Evolutionary conservation across 2,329 filamentous ascomycete species (phyloP), one percentile per base, ranked within the genome.

Genomic region (Hypoxylon sp.): DNA sequence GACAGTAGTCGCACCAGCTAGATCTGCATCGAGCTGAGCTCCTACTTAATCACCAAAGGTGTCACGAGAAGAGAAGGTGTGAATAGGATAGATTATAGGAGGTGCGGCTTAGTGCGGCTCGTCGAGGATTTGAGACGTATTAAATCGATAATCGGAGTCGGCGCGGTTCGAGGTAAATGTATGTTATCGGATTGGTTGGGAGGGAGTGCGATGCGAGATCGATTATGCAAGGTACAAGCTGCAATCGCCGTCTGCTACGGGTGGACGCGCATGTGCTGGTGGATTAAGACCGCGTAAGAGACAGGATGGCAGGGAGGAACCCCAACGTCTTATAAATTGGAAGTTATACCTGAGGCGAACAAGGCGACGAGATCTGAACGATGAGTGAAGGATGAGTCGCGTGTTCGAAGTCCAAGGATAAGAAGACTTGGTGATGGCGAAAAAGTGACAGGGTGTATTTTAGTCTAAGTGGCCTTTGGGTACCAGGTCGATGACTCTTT

Each of bases 161-260:
- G 63, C 60, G 60, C 57, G 63, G 61, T 44, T 67, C 57, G 63
- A 52, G 44, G 39, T 44, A 46, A 54, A 48, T 17, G 22, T 24
- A 31, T 39, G 61, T 26, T 55, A 61, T 63, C 57, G 63, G 68
- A 69, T 73, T 67, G 67, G 67, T 59, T 58, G 60, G 19, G 19
- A 11, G 46, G 31, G 50, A 29, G 50, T 29, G 26, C 14, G 50
- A 51, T 37, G 57, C 52, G 46, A 60, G 35, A 63, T 61, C 66
- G 67, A 71, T 77, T 75, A 78, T 79, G 77, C 77, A 79, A 79
- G 77, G 76, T 78, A 78, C 76, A 58, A 63, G 59, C 71, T 76
- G 73, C 73, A 75, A 76, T 75, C 75, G 74, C 73, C 65, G 65
- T 71, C 67, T 73, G 71, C 67, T 73, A 59, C 59, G 57, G 63